Conservation (phyloP, 768 basidiomycete genomes). For the Tulasnella sp. region DNA sequence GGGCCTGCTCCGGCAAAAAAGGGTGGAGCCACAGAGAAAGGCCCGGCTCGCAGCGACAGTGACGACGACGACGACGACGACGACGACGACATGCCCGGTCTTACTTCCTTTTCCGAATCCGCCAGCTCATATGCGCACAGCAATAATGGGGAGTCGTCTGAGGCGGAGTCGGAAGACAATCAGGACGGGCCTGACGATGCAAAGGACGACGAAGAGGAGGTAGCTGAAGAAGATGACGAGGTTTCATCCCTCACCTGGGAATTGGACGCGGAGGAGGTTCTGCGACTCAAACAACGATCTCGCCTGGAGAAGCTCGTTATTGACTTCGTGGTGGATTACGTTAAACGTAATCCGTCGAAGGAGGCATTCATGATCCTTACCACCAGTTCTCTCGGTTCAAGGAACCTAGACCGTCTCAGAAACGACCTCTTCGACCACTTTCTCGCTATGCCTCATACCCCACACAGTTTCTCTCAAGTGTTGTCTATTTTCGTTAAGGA, state of each 20-base stretch:
- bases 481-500: not conserved
- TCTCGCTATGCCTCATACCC: not conserved
- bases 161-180: not conserved
- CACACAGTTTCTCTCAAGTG: not conserved
- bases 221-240: not conserved
- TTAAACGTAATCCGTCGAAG: not conserved
- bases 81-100: not conserved
- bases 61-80: not conserved
- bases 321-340: not conserved
- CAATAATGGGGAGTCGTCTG: not conserved
- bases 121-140: not conserved
- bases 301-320: slow-evolving; percentile 1
- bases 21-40: not conserved
- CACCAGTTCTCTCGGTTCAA: not conserved
- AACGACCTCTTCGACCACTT: not conserved
- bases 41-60: not conserved
- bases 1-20: not conserved
- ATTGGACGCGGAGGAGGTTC: not conserved
- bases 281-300: not conserved
- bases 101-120: not conserved
- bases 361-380: not conserved
- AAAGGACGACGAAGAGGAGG: not conserved
- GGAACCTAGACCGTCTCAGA: not conserved
- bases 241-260: not conserved
- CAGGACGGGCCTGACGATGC: not conserved